These are phyloP conservation scores for Centella asiatica DNA, from an alignment of 129 eudicot species.

Conservation along the genomic window DNA sequence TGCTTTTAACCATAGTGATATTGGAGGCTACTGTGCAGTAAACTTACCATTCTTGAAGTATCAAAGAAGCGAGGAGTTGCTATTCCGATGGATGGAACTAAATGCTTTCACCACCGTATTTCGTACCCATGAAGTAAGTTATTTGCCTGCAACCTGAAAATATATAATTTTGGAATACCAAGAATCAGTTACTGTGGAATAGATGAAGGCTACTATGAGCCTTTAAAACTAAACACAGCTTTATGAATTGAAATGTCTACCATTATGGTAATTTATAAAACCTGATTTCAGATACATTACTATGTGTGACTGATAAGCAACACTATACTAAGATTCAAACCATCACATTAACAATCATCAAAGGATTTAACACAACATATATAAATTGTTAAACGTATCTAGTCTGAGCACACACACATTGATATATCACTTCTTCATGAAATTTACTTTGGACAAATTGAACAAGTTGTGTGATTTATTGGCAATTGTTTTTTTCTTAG, in stretches of 20 bases:
- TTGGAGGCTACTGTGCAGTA: conserved; percentile 95
- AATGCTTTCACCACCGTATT: conserved; percentile 90
- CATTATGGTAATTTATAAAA: too few relatives aligned
- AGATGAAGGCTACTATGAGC: background rate
- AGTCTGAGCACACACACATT: too few relatives aligned
- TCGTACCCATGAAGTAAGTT: conserved; percentile 91
- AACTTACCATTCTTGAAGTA: conserved; percentile 81
- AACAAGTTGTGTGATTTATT: conserved; percentile 11
- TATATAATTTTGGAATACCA: background rate
- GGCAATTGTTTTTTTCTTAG: conserved; percentile 45
- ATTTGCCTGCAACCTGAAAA: background rate
- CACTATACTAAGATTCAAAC: too few relatives aligned
- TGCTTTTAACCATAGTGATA: conserved; percentile 92
- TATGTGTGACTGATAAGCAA: background rate
- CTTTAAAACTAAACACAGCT: background rate
- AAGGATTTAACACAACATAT: too few relatives aligned
- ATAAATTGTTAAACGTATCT: too few relatives aligned
- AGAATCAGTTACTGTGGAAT: background rate
- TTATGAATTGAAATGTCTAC: too few relatives aligned
- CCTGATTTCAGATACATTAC: background rate
- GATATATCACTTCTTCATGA: too few relatives aligned
- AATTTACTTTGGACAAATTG: background rate
- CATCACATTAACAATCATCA: too few relatives aligned
- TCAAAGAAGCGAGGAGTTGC: conserved; percentile 75
- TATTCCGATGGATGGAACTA: conserved; percentile 93